These are phyloP conservation scores for Sporothrix dimorphospora DNA, from an alignment of 2,329 filamentous ascomycete genomes.

Conservation along the genomic window DNA sequence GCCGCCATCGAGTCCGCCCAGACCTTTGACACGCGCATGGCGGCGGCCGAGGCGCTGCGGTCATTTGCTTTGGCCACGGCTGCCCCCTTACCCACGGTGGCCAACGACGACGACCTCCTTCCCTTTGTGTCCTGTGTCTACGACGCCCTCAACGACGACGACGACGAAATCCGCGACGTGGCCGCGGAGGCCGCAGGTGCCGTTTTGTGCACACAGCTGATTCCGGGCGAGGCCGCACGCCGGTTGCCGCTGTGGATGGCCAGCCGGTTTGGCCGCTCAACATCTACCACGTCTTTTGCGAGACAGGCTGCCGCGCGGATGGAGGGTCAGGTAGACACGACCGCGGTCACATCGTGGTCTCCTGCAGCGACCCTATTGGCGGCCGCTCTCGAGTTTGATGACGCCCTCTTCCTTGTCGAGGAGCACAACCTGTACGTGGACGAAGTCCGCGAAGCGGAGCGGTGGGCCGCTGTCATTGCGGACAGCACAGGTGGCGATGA, in stretches of 20 bases:
- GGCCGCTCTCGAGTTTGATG: constrained; percentile 57
- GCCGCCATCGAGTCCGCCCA: constrained; percentile 54
- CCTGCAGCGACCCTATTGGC: constrained; percentile 47
- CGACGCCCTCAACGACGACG: constrained; percentile 82
- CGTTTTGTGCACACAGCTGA: constrained; percentile 50
- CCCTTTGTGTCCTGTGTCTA: constrained; percentile 69
- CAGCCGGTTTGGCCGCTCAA: constrained; percentile 40
- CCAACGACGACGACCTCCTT: constrained; percentile 46
- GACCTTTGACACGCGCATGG: constrained; percentile 67
- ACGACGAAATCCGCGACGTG: constrained; percentile 79
- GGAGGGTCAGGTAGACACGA: constrained; percentile 38
- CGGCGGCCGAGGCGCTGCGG: constrained; percentile 59
- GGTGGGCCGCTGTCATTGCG: constrained; percentile 65
- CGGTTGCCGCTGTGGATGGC: constrained; percentile 51
- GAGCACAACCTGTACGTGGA: constrained; percentile 95
- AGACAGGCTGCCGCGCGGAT: constrained; percentile 49
- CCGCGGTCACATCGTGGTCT: constrained; percentile 34
- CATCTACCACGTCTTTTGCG: constrained; percentile 42
- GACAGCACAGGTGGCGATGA: constrained; percentile 33
- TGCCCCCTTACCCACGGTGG: neutral
- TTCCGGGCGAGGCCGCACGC: constrained; percentile 52
- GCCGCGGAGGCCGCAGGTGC: constrained; percentile 56
- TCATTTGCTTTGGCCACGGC: constrained; percentile 49
- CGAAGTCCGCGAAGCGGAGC: constrained; percentile 69
- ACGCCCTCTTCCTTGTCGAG: constrained; percentile 80